Evolutionary conservation across 176 grass and related monocot genomes (phyloP), one percentile per base, ranked within the genome.

Genomic region (Rhynchospora breviuscula): DNA sequence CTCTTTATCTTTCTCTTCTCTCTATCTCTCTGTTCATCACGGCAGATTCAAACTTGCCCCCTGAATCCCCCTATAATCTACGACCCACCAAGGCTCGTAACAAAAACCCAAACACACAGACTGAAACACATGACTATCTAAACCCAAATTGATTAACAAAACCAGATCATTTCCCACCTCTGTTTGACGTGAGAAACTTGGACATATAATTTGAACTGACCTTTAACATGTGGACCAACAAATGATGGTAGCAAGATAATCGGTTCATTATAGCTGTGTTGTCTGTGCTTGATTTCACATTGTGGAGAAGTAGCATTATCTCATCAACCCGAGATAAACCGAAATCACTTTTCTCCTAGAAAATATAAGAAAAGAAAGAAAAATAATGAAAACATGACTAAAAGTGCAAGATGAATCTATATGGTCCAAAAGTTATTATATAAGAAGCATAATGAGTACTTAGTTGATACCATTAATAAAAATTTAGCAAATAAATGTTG

Each of bases 221-320:
- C 84, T 93, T 93, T 88, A 98, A 89, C 88, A 94, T 88, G 79
- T 91, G 86, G 84, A 98, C 82, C 87, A 98, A 98, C 64, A 98
- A 79, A 88, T 91, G 86, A 46, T 93, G 89, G 80, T 90, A 98
- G 88, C 95, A 98, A 82, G 94, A 84, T 83, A 98, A 86, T 84
- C 88, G 78, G 67, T 67, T 86, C 88, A 85, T 84, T 80, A 94
- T 80, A 69, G 89, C 74, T 81, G 59, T 62, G 84, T 73, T 86
- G 56, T 93, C 89, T 13, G 57, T 83, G 81, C 64, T 79, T 79
- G 69, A 67, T 58, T 98, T 92, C 53, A 91, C 69, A 87, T 88
- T 85, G 89, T 94, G 92, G 82, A 98, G 92, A 65, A 98, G 88
- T 81, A 91, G 57, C 81, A 98, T 90, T 81, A 98, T 87, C 85